These are phyloP conservation scores for Pseudognaphalium luteoalbum DNA, from an alignment of 129 eudicot genomes.

Conservation along the genomic window DNA sequence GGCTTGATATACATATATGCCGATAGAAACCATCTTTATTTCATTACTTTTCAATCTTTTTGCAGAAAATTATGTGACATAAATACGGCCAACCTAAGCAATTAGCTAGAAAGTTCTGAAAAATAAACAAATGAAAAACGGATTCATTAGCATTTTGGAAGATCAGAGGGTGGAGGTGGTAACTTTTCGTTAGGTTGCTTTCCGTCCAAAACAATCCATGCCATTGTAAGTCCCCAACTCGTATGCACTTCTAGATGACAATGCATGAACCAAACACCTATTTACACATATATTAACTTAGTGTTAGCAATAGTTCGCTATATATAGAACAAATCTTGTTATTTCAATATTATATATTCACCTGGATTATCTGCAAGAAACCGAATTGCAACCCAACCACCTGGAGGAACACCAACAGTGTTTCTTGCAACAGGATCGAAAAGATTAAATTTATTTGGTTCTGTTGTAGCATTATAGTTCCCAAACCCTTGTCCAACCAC, in stretches of 20 bases:
- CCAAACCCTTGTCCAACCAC: constrained; percentile 67
- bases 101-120: neutral
- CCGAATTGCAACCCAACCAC: constrained; percentile 33
- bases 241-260: constrained; percentile 29
- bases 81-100: neutral
- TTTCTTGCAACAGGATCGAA: constrained; percentile 56
- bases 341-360: neutral
- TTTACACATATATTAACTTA: neutral
- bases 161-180: constrained; percentile 51
- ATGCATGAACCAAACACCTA: constrained; percentile 12
- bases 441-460: constrained; percentile 33
- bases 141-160: constrained; percentile 36
- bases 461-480: constrained; percentile 38
- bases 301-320: neutral
- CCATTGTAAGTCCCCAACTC: constrained; percentile 54
- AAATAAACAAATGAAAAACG: neutral
- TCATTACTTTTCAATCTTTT: no score
- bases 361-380: constrained; percentile 28
- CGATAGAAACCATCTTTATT: neutral
- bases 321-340: neutral
- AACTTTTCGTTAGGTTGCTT: constrained; percentile 36
- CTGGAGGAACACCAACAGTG: constrained; percentile 55
- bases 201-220: constrained; percentile 49
- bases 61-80: neutral
- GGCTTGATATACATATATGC: neutral